Percentiles rank a stretch among this genome's conserved stretches.
Evolutionary conservation across 768 basidiomycete species (phyloP).

Genomic region (Gloeostereum incarnatum): DNA sequence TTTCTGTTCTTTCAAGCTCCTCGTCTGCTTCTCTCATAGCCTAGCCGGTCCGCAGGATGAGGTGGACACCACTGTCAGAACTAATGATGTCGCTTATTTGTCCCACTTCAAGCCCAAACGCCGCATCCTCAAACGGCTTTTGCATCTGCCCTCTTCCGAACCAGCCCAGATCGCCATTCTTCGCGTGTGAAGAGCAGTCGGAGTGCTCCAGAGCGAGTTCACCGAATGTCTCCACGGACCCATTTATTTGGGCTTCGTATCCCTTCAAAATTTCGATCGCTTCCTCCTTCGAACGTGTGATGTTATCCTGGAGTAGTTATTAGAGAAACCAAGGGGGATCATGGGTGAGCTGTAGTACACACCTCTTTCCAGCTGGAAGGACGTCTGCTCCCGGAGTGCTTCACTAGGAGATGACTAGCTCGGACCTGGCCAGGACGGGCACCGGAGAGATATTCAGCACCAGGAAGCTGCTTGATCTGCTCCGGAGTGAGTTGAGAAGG

Average conservation of each 20-base stretch:
- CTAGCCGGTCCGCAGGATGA: constrained; percentile 83
- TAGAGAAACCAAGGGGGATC: neutral
- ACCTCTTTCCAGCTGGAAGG: constrained; percentile 85
- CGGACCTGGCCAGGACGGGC: constrained; percentile 52
- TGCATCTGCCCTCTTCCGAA: constrained; percentile 92
- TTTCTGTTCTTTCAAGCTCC: too few species aligned
- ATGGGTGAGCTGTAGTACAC: constrained; percentile 14
- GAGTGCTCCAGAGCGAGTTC: constrained; percentile 70
- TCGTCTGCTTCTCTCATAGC: too few species aligned
- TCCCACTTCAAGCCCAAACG: constrained; percentile 62
- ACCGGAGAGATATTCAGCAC: constrained; percentile 44
- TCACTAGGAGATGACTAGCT: constrained; percentile 93
- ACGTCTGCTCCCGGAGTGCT: constrained; percentile 74
- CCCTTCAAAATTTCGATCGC: constrained; percentile 71
- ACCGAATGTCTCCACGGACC: constrained; percentile 54
- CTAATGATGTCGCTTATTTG: constrained; percentile 76
- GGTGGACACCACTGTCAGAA: constrained; percentile 92
- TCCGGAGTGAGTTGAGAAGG: constrained; percentile 56
- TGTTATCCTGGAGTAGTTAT: constrained; percentile 42
- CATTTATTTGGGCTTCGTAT: constrained; percentile 54
- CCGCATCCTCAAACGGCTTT: constrained; percentile 90
- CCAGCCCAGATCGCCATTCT: constrained; percentile 81
- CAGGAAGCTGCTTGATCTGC: constrained; percentile 54
- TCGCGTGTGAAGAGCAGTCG: constrained; percentile 81
- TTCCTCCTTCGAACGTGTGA: constrained; percentile 83